Conservation (phyloP, 441 rosid genomes). For the Theobroma grandiflorum region DNA sequence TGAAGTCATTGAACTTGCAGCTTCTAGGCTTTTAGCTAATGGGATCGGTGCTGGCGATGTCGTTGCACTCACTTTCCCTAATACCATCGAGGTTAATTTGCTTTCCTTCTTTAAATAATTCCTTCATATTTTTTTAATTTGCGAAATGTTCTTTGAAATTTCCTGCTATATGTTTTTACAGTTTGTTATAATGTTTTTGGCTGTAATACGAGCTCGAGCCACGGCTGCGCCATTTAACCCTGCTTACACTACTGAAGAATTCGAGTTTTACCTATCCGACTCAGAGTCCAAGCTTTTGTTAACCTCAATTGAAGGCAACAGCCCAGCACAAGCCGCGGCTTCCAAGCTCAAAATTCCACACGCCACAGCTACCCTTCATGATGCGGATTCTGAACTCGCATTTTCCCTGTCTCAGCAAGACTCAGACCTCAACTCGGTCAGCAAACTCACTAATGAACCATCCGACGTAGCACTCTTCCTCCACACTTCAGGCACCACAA, state of each 20-base stretch:
- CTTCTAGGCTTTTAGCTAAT: conserved; percentile 60
- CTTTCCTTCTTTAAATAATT: not conserved
- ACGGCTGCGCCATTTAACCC: conserved; percentile 88
- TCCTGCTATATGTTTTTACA: conserved; percentile 27
- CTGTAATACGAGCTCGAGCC: conserved; percentile 78
- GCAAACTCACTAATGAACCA: conserved; percentile 51
- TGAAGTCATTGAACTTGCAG: conserved; percentile 66
- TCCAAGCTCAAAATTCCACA: conserved; percentile 70
- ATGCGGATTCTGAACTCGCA: conserved; percentile 46
- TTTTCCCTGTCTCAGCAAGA: conserved; percentile 46
- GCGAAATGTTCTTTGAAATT: too few species aligned
- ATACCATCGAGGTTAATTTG: conserved; percentile 65
- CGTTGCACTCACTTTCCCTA: conserved; percentile 88
- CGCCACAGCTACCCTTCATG: conserved; percentile 53
- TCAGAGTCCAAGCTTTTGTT: conserved; percentile 80
- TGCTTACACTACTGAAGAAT: conserved; percentile 84
- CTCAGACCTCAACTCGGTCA: conserved; percentile 31
- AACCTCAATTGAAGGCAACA: conserved; percentile 61
- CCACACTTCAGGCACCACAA: conserved; percentile 88
- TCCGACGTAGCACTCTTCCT: conserved; percentile 80
- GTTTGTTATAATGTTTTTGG: conserved; percentile 82
- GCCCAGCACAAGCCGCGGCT: conserved; percentile 71
- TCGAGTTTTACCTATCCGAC: conserved; percentile 89
- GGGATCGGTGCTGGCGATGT: conserved; percentile 82
- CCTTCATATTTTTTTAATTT: too few species aligned